Evolutionary conservation across 192 early-diverging fungal species (phyloP).

Genomic region (Coemansia sp.): DNA sequence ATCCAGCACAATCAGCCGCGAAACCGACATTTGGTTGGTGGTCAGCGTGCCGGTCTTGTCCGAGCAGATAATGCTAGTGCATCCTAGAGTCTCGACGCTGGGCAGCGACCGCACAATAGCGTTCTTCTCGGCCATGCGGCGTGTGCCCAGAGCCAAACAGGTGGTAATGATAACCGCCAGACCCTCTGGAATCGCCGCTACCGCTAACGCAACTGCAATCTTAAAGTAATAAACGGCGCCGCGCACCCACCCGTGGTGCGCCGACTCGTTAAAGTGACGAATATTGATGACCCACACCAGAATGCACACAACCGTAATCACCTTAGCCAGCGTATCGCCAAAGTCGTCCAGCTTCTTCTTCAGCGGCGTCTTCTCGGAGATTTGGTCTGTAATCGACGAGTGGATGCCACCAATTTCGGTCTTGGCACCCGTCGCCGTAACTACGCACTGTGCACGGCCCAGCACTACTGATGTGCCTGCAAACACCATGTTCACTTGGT

Average conservation of each 20-base stretch:
- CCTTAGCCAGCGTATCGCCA: conserved; percentile 82
- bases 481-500: conserved; percentile 96
- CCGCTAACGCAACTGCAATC: conserved; percentile 97
- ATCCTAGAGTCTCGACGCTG: conserved; percentile 94
- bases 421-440: conserved; percentile 78
- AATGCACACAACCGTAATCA: conserved; percentile 65
- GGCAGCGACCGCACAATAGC: conserved; percentile 94
- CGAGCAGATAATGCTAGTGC: conserved; percentile 96
- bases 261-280: conserved; percentile 89
- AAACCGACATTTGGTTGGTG: conserved; percentile 95
- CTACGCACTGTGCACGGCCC: conserved; percentile 86
- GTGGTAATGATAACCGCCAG: conserved; percentile 98
- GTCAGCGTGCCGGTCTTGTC: conserved; percentile 99
- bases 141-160: conserved; percentile 94
- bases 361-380: conserved; percentile 90
- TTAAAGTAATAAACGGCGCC: conserved; percentile 99
- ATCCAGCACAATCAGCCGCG: conserved; percentile 63
- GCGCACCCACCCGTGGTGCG: conserved; percentile 88
- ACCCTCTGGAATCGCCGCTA: conserved; percentile 99
- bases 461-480: conserved; percentile 93
- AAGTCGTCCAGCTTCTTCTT: conserved; percentile 96
- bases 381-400: conserved; percentile 77
- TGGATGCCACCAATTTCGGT: conserved; percentile 97
- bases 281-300: conserved; percentile 98
- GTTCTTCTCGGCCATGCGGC: conserved; percentile 93